Base-by-base conservation (phyloP, 208 protist species). In the Trypanosoma mega region DNA sequence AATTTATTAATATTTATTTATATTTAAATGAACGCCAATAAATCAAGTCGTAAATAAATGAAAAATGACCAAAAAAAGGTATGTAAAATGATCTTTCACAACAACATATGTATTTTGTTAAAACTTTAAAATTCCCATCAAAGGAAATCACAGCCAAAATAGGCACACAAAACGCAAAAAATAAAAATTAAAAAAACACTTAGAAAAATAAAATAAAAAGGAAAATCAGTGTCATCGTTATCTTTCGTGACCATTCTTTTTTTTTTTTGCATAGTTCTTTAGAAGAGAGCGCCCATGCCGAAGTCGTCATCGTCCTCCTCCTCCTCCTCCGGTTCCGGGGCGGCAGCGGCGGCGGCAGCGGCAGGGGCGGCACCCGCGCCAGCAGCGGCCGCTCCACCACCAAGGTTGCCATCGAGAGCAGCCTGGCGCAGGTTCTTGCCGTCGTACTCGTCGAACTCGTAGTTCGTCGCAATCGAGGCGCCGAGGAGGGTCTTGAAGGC, bases 401-500 rank as follows among this genome's bases (percentile, higher is more conserved):
- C 90, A 47, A 92, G 82, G 46, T 67, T 85, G 52, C 85, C 91
- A 76, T 88, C 82, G 63, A 85, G 63, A 34, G 96, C 90, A 59
- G 92, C 70, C 67, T 97, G 85, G 68, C 97, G 89, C 65, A 98
- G 78, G 68, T 94, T 78, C 67, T 79, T 87, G 55, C 76, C 76
- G 70, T 89, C 75, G 61, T 73, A 80, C 65, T 87, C 78, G 44
- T 88, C 76, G 82, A 96, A 96, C 43, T 95, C 95, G 90, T 96
- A 96, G 20, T 90, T 87, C 21, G 97, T 98, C 37, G 68, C 97
- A 57, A 99, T 54, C 31, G 95, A 92, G 31, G 99, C 77, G 31
- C 96, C 88, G n/a, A 99, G 68, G 29, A 99, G 56, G 63, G 97
- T 98, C 87, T 99, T 98, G 97, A 98, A 99, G 55, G 81, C 97